Conservation (phyloP, 31 red algal genomes). For the Odonthalia washingtoniensis region DNA sequence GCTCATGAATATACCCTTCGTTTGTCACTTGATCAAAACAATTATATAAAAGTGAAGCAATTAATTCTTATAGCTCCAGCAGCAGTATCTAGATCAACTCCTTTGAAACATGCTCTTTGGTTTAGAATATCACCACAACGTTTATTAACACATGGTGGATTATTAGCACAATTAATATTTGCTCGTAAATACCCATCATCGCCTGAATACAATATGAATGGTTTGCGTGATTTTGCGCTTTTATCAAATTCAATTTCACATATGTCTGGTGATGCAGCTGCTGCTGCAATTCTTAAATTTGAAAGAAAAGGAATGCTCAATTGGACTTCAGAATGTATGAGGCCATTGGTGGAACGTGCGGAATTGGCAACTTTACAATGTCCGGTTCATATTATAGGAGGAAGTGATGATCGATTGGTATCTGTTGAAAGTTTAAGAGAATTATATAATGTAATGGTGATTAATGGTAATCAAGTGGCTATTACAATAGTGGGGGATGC, state of each 20-base stretch:
- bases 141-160: conserved; percentile 70
- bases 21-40: too few species aligned
- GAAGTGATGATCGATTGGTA: conserved; percentile 65
- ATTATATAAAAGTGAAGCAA: conserved; percentile 20
- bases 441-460: conserved; percentile 49
- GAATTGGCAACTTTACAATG: neutral
- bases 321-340: conserved; percentile 53
- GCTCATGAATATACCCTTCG: conserved; percentile 77
- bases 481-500: conserved; percentile 61
- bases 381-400: conserved; percentile 67
- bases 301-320: neutral
- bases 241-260: conserved; percentile 53
- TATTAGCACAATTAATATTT: conserved; percentile 63
- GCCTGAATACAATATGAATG: conserved; percentile 51
- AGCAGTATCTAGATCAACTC: conserved; percentile 51
- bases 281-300: conserved; percentile 42
- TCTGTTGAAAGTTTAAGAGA: conserved; percentile 47
- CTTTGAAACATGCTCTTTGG: conserved; percentile 47
- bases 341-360: conserved; percentile 59
- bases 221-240: conserved; percentile 63
- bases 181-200: conserved; percentile 28
- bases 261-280: conserved; percentile 74
- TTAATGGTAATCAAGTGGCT: conserved; percentile 30
- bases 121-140: conserved; percentile 82
- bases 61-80: conserved; percentile 80